Percentiles rank a stretch among this genome's conserved stretches.
Evolutionary conservation across 2,329 filamentous ascomycete genomes (phyloP).

Genomic region (Lachnellula occidentalis): DNA sequence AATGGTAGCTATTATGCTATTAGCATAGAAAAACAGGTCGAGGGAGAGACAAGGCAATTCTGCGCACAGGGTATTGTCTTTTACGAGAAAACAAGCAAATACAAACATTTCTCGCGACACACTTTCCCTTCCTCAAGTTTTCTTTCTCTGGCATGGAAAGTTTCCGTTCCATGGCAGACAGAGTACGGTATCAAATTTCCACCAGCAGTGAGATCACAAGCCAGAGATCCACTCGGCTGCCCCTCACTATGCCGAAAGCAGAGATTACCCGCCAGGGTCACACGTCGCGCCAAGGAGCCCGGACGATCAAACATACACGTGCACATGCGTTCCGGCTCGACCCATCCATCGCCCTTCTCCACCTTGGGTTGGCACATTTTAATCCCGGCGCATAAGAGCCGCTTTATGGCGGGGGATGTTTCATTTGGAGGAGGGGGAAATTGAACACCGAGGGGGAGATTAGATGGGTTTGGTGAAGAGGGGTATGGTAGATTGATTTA

Average conservation of each 20-base stretch:
- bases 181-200: no score
- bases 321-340: neutral
- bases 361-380: neutral
- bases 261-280: neutral
- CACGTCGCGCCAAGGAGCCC: neutral
- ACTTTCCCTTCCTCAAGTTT: neutral
- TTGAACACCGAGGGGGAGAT: neutral
- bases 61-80: neutral
- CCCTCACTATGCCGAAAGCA: constrained; percentile 1
- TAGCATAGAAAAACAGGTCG: neutral
- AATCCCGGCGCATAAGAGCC: constrained; percentile 7
- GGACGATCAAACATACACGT: neutral
- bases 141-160: neutral
- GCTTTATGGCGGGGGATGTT: constrained; percentile 5
- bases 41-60: neutral
- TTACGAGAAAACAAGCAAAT: neutral
- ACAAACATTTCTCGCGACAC: neutral
- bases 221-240: neutral
- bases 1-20: neutral
- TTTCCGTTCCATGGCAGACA: neutral
- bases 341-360: no score
- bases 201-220: neutral
- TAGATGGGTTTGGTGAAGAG: neutral
- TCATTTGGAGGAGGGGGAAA: neutral
- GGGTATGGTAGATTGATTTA: neutral